Percentiles rank a stretch among this genome's conserved stretches.
Evolutionary conservation across 2,329 filamentous ascomycete species (phyloP).

Genomic region (Fusarium clavum): DNA sequence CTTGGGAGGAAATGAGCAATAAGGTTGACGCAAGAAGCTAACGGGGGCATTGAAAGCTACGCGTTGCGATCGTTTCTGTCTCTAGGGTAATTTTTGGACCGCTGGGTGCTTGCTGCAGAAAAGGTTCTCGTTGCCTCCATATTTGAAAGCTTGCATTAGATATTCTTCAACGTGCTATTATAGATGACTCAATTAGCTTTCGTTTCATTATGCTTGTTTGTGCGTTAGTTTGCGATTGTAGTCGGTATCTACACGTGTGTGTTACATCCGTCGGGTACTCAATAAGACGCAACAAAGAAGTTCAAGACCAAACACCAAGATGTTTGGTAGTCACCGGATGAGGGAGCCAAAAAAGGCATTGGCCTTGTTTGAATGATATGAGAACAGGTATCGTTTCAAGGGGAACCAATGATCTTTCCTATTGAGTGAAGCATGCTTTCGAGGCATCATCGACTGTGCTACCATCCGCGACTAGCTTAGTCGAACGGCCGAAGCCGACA

Average conservation of each 20-base stretch:
- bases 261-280: not conserved
- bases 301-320: not conserved
- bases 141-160: too few relatives aligned
- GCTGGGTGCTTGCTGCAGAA: too few relatives aligned
- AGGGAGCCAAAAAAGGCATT: not conserved
- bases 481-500: not conserved
- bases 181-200: too few relatives aligned
- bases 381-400: not conserved
- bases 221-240: not conserved
- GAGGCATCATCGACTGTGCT: not conserved
- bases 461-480: not conserved
- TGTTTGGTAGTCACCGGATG: rapidly evolving
- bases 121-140: too few relatives aligned
- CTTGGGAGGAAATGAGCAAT: too few relatives aligned
- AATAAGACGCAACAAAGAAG: not conserved
- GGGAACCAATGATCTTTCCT: not conserved
- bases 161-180: too few relatives aligned
- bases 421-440: not conserved
- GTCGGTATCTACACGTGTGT: too few relatives aligned
- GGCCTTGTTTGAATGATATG: rapidly evolving
- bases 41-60: too few relatives aligned
- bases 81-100: too few relatives aligned
- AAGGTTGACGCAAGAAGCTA: too few relatives aligned
- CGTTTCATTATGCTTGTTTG: too few relatives aligned
- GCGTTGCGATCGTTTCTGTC: too few relatives aligned